Conservation (phyloP, 192 early-diverging fungal species). For the Umbelopsis vinacea region DNA sequence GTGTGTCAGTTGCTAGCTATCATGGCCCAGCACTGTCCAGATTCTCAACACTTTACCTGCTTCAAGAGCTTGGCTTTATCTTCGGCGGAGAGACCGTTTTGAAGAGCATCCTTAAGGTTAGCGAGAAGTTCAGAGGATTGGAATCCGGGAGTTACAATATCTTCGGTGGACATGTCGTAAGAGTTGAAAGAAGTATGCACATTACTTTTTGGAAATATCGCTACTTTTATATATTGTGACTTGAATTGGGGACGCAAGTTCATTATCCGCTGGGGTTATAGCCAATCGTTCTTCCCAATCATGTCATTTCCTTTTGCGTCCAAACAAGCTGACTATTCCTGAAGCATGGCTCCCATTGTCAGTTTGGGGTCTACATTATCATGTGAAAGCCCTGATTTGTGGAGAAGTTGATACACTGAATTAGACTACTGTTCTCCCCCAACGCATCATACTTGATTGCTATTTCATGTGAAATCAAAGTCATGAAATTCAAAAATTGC, state of each 20-base stretch:
- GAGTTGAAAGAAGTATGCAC: neutral
- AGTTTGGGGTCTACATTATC: slow-evolving; percentile 1
- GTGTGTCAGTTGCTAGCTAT: neutral
- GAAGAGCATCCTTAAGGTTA: slow-evolving; percentile 65
- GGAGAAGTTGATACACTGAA: neutral
- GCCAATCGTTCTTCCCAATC: neutral
- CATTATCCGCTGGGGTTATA: neutral
- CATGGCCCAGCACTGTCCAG: no score
- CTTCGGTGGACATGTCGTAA: slow-evolving; percentile 24
- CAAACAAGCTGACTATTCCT: slow-evolving; percentile 13
- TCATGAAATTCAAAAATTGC: neutral
- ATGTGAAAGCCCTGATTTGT: slow-evolving; percentile 12
- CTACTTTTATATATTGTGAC: neutral
- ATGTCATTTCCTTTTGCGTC: slow-evolving; percentile 17
- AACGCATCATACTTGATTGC: slow-evolving; percentile 1
- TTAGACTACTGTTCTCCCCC: neutral
- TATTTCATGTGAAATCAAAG: neutral
- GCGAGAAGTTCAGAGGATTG: slow-evolving; percentile 75
- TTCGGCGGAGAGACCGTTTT: slow-evolving; percentile 64
- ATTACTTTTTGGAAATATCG: neutral
- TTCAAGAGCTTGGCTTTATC: slow-evolving; percentile 64
- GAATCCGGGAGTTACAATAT: slow-evolving; percentile 65
- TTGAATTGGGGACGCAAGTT: neutral
- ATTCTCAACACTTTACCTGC: slow-evolving; percentile 44
- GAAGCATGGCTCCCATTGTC: neutral